Conservation (phyloP, 805 yeast species). For the Tetrapisispora taiwanensis region DNA sequence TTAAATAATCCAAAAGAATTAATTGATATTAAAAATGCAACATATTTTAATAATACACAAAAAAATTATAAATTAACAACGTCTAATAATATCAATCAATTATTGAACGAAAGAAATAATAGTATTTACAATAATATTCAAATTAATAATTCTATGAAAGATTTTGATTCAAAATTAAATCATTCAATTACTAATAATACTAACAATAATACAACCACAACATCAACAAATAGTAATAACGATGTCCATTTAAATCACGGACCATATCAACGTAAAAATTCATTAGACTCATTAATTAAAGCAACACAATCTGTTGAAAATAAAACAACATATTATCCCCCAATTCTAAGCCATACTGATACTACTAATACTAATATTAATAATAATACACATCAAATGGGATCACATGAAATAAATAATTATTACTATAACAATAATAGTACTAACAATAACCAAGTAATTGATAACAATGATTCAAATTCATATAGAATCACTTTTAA, state of each 20-base stretch:
- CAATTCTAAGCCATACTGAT: not conserved
- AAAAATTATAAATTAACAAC: slow-evolving; percentile 2
- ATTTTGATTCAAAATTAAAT: not conserved
- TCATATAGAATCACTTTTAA: not conserved
- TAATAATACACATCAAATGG: too few relatives aligned
- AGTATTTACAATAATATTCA: not conserved
- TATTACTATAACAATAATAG: not conserved
- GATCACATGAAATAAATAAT: too few relatives aligned
- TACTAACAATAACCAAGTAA: not conserved
- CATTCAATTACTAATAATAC: too few relatives aligned
- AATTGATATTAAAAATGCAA: not conserved
- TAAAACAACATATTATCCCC: slow-evolving; percentile 1
- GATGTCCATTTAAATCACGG: not conserved
- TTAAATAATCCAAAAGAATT: not conserved
- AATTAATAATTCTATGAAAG: not conserved
- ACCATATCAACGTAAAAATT: slow-evolving; percentile 6
- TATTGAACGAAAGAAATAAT: not conserved
- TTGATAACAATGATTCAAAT: not conserved
- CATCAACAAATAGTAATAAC: too few relatives aligned
- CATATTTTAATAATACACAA: not conserved
- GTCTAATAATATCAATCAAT: not conserved
- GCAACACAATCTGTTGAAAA: slow-evolving; percentile 15
- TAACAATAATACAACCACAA: too few relatives aligned
- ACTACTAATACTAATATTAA: too few relatives aligned
- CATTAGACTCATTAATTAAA: slow-evolving; percentile 19